A percentile compares a stretch with the other conserved stretches of the same genome.
Conservation (phyloP, 148 eudicot genomes). For the Heliamphora exappendiculata region DNA sequence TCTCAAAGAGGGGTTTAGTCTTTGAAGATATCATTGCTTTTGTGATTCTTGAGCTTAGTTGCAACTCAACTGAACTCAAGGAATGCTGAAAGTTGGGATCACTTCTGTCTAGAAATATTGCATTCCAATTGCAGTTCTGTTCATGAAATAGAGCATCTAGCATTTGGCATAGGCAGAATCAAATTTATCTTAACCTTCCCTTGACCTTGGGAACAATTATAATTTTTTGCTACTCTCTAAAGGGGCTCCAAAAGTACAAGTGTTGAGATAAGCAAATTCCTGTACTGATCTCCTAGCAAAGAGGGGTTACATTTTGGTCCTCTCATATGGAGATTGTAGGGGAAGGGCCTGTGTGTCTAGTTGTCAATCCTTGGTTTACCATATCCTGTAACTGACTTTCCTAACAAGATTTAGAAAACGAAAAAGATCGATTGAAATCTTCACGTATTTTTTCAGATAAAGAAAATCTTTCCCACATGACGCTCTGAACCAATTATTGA, state of each 20-base stretch:
- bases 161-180: not conserved
- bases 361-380: too few species aligned
- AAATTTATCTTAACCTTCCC: constrained; percentile 5
- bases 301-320: too few species aligned
- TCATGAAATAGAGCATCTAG: not conserved
- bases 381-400: too few species aligned
- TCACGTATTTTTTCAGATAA: not conserved
- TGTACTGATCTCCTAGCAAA: too few species aligned
- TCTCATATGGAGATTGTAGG: too few species aligned
- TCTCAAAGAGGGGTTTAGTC: too few species aligned
- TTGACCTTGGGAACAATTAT: not conserved
- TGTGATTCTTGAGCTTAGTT: not conserved
- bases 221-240: not conserved
- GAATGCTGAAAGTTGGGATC: not conserved
- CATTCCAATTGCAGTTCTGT: not conserved
- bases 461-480: not conserved
- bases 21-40: constrained; percentile 1
- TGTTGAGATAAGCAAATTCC: too few species aligned
- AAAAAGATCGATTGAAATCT: not conserved
- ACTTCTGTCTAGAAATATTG: not conserved
- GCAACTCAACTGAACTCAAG: not conserved
- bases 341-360: too few species aligned
- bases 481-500: not conserved
- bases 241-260: not conserved
- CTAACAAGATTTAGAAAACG: not conserved